A percentile compares a stretch with the other conserved stretches of the same genome.
Conservation (phyloP, 2,329 filamentous ascomycete species). For the Bisporella sp. region DNA sequence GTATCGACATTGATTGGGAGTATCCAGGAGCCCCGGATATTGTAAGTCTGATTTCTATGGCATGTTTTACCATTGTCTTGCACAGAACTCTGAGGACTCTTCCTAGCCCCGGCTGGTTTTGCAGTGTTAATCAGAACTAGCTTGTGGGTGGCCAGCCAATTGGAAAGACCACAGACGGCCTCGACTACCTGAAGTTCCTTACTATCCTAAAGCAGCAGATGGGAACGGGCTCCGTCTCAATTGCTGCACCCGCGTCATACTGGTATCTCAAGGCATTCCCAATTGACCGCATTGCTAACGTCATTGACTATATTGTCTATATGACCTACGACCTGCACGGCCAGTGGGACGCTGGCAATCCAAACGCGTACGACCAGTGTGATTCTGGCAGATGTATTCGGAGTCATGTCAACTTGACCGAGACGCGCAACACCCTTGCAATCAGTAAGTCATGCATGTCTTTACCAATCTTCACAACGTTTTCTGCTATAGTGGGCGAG, state of each 20-base stretch:
- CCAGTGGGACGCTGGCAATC: constrained; percentile 33
- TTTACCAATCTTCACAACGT: too few relatives aligned
- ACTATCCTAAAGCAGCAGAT: background rate
- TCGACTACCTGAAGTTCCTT: constrained; percentile 31
- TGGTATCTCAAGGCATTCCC: constrained; percentile 25
- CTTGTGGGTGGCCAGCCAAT: constrained; percentile 29
- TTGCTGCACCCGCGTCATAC: constrained; percentile 26
- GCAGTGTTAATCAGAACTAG: too few relatives aligned
- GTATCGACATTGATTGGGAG: constrained; percentile 29
- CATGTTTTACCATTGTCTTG: too few relatives aligned
- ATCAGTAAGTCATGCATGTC: too few relatives aligned
- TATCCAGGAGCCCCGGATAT: constrained; percentile 23
- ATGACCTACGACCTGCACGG: constrained; percentile 30
- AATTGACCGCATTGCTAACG: constrained; percentile 7
- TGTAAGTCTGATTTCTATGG: too few relatives aligned
- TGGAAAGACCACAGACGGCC: constrained; percentile 19
- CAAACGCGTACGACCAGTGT: constrained; percentile 25
- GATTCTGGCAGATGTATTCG: constrained; percentile 25
- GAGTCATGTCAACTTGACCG: constrained; percentile 31
- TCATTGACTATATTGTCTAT: constrained; percentile 20
- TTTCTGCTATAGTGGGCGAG: too few relatives aligned
- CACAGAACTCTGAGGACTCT: too few relatives aligned
- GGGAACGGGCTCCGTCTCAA: constrained; percentile 9
- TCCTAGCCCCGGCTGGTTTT: too few relatives aligned
- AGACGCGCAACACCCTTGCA: too few relatives aligned